phyloP scores from a whole-genome alignment of 805 yeast genomes.

The Metschnikowia kunwiensis region DNA sequence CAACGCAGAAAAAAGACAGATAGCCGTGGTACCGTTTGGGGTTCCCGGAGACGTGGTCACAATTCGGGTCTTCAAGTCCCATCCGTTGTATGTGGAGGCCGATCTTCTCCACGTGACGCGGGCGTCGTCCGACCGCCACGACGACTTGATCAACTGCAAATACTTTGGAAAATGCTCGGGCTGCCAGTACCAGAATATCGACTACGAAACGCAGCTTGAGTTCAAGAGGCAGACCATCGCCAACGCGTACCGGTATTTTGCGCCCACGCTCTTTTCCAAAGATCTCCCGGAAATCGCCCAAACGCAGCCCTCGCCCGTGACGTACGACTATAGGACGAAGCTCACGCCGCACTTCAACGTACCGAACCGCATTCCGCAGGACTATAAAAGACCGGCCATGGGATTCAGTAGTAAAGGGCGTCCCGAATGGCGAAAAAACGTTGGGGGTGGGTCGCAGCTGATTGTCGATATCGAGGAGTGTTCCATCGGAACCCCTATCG shows the following conservation, averaged over 20 bases:
- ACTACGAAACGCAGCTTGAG: conserved; percentile 67
- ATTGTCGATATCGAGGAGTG: conserved; percentile 94
- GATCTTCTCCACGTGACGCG: conserved; percentile 58
- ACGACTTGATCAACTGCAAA: conserved; percentile 62
- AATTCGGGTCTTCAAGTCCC: conserved; percentile 72
- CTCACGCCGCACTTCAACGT: conserved; percentile 93
- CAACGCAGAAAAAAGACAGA: conserved; percentile 42
- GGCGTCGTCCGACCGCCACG: conserved; percentile 42
- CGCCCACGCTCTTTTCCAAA: conserved; percentile 47
- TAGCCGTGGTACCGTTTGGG: conserved; percentile 81
- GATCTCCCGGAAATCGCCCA: conserved; percentile 58
- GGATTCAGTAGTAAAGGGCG: conserved; percentile 90
- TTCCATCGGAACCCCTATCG: conserved; percentile 76
- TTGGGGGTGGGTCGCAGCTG: conserved; percentile 55
- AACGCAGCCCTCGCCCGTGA: conserved; percentile 74
- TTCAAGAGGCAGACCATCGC: conserved; percentile 71
- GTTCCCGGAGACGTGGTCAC: conserved; percentile 79
- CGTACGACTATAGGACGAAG: conserved; percentile 81
- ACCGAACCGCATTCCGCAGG: conserved; percentile 49
- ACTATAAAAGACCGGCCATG: conserved; percentile 56
- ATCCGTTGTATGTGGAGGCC: conserved; percentile 68
- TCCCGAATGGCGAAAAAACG: conserved; percentile 58
- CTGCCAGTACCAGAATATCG: conserved; percentile 83
- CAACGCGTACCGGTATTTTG: conserved; percentile 79
- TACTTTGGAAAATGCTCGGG: conserved; percentile 95